Evolutionary conservation across 2,329 filamentous ascomycete genomes (phyloP), one percentile per base, ranked within the genome.

Genomic region (Aspergillus aculeatus): DNA sequence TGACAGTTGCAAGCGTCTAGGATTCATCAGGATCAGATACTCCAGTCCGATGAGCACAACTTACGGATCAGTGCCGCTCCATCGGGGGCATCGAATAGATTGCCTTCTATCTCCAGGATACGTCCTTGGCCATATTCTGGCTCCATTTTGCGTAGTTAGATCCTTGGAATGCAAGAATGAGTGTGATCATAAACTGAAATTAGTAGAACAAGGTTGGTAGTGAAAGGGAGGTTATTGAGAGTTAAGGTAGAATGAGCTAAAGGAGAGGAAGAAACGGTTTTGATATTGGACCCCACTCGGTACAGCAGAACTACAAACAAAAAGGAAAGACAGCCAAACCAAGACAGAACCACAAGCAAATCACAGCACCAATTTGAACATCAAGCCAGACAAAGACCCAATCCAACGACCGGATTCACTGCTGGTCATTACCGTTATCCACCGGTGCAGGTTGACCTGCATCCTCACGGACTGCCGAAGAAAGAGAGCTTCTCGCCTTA

Each of bases 1-100:
- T 79, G 72, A 54, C 80, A 81, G 69, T 87, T 88, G 73, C 84
- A 87, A 12, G 85, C 83, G 69, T 88, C 78, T 80, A 55, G 12
- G 35, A 23, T 12, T 26, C 24, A 54, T 57, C 11, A 32, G 47
- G 11, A 35, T 16, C 32, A 47, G 31, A 16, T 16, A 26, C 19
- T 19, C 31, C n/a, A 50, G 10, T n/a, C 5, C 14, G 21, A 23
- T 12, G 6, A 16, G 48, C 9, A 9, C 16, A 11, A 70, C 71
- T 16, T 68, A 79, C 78, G 85, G 59, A 86, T 79, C 16, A 87
- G 72, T 16, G 84, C 76, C 23, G 79, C 75, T 55, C 77, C 71
- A 35, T 78, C 68, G 0, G 84, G 83, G 0, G 82, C 82, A 41
- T 76, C 68, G 68, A 87, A 86, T 44, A 88, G 77, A 66, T 84